A percentile compares a stretch with the other conserved stretches of the same genome.
These are phyloP conservation scores for Chloridella minuta DNA, from an alignment of 352 stramenopile species.

Conservation along the genomic window DNA sequence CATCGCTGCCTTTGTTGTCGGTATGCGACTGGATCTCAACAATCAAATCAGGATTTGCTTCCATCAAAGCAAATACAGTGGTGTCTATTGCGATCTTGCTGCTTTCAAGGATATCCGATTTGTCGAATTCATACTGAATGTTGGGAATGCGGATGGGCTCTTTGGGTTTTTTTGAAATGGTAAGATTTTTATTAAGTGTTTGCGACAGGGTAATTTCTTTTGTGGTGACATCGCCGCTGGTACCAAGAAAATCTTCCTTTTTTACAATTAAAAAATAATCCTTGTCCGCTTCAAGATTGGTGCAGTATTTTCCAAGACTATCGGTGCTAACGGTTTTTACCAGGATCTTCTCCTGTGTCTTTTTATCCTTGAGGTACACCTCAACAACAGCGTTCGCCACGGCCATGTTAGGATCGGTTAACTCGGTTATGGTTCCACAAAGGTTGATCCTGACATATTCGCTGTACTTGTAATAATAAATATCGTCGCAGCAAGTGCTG, in stretches of 20 bases:
- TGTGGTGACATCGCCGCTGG: not conserved
- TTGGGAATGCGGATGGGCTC: not conserved
- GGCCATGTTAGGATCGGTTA: not conserved
- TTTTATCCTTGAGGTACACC: not conserved
- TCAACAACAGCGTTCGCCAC: not conserved
- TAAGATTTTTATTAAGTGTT: not conserved
- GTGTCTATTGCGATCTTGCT: not conserved
- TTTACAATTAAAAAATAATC: not conserved
- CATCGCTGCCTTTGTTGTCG: not conserved
- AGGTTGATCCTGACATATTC: not conserved
- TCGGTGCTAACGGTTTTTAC: not conserved
- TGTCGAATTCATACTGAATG: not conserved
- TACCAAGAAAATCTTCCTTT: not conserved
- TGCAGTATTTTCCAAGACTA: not conserved
- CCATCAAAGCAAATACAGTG: not conserved
- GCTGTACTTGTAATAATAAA: not conserved
- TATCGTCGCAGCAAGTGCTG: not conserved
- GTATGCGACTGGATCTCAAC: not conserved
- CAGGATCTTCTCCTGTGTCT: not conserved
- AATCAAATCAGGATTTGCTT: not conserved
- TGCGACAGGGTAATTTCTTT: not conserved
- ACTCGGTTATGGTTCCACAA: not conserved
- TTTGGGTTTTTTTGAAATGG: not conserved
- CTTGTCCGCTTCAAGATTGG: not conserved
- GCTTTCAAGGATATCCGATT: not conserved